Conservation (phyloP, 805 yeast species). For the Yamadazyma phyllophila region DNA sequence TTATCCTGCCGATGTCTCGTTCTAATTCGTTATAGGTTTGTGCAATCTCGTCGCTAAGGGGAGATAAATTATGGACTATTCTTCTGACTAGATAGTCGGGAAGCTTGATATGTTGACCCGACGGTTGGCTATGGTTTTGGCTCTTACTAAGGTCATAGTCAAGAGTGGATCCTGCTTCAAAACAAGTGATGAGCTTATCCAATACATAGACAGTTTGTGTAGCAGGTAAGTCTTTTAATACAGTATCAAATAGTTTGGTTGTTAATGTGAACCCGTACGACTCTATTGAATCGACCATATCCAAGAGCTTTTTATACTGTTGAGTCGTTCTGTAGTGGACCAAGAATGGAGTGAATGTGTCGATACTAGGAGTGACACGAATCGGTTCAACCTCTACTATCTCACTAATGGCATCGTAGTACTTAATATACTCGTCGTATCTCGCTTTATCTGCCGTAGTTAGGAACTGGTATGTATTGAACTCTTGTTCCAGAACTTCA, state of each 20-base stretch:
- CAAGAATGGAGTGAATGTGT: slow-evolving; percentile 19
- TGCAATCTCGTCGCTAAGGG: neutral
- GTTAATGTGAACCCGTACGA: slow-evolving; percentile 29
- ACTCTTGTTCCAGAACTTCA: neutral
- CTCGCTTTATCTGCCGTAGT: slow-evolving; percentile 1
- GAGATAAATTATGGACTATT: slow-evolving; percentile 5
- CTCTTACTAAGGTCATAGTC: slow-evolving; percentile 11
- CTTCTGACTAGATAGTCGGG: slow-evolving; percentile 17
- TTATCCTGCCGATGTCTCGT: neutral
- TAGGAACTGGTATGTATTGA: slow-evolving; percentile 4
- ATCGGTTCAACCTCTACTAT: slow-evolving; percentile 1
- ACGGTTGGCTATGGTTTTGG: neutral
- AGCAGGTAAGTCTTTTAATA: slow-evolving; percentile 15
- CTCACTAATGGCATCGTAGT: slow-evolving; percentile 8
- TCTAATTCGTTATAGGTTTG: neutral
- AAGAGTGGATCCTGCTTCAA: slow-evolving; percentile 14
- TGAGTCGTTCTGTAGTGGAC: slow-evolving; percentile 8
- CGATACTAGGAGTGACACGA: slow-evolving; percentile 15
- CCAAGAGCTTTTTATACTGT: slow-evolving; percentile 5
- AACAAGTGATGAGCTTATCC: slow-evolving; percentile 13
- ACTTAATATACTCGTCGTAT: slow-evolving; percentile 7
- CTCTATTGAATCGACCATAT: slow-evolving; percentile 13
- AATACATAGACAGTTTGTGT: slow-evolving; percentile 14
- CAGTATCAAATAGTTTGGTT: slow-evolving; percentile 24
- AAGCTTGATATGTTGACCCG: slow-evolving; percentile 23